Evolutionary conservation across 179 eudicot genomes (phyloP).

Genomic region (Gypsophila paniculata): DNA sequence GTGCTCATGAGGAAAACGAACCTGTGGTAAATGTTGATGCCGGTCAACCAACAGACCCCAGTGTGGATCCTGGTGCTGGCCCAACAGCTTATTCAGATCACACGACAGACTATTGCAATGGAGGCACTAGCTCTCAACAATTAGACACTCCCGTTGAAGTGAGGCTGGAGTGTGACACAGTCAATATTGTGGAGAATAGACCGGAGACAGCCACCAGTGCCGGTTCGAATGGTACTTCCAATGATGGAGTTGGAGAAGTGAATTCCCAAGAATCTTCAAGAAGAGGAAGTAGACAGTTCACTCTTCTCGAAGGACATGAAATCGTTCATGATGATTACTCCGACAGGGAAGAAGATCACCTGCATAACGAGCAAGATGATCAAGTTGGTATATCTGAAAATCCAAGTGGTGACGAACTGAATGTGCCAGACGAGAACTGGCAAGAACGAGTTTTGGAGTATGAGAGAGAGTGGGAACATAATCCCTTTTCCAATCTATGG

Average conservation of each 20-base stretch:
- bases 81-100: conserved; percentile 22
- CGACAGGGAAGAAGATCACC: conserved; percentile 30
- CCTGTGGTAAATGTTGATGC: conserved; percentile 18
- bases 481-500: conserved; percentile 46
- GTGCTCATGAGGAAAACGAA: conserved; percentile 23
- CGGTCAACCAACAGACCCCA: conserved; percentile 17
- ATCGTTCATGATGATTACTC: conserved; percentile 20
- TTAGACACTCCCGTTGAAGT: conserved; percentile 25
- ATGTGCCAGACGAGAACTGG: conserved; percentile 28
- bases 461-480: conserved; percentile 42
- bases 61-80: background rate
- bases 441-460: conserved; percentile 32
- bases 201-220: conserved; percentile 21
- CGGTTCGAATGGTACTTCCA: conserved; percentile 12
- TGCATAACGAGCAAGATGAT: conserved; percentile 19
- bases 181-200: conserved; percentile 7
- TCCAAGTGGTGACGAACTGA: conserved; percentile 25
- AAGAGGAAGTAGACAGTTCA: conserved; percentile 23
- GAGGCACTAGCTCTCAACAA: conserved; percentile 17
- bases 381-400: conserved; percentile 29
- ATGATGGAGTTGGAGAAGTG: conserved; percentile 16
- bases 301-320: conserved; percentile 25
- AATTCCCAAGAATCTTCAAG: conserved; percentile 29
- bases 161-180: conserved; percentile 1
- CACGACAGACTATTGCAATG: conserved; percentile 5